Conservation (phyloP, 768 basidiomycete species). For the Paxillus ammoniavirescens region DNA sequence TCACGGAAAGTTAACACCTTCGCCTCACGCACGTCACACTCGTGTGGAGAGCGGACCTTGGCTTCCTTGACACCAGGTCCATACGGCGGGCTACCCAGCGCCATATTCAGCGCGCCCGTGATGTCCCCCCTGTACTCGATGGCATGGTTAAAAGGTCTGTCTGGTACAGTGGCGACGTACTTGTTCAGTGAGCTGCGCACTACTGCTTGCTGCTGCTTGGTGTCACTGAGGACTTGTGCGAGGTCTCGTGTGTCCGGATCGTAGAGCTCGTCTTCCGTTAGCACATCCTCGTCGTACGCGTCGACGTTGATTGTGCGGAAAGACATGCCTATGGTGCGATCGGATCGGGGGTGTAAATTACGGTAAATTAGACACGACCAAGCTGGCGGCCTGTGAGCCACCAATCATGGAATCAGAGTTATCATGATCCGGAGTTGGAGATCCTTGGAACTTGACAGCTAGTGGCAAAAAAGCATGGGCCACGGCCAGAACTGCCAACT, state of each 20-base stretch:
- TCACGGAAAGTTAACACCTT: background rate
- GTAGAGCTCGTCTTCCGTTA: slow-evolving; percentile 83
- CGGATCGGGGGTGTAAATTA: too few species aligned
- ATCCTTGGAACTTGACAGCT: too few species aligned
- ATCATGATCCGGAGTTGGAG: too few species aligned
- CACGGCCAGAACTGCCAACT: background rate
- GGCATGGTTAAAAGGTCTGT: background rate
- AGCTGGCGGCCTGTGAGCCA: too few species aligned
- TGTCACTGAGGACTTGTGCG: slow-evolving; percentile 67
- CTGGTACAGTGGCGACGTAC: slow-evolving; percentile 41
- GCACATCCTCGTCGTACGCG: slow-evolving; percentile 85
- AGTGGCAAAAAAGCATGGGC: too few species aligned
- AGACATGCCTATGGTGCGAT: slow-evolving; percentile 34
- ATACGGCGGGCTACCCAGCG: slow-evolving; percentile 85
- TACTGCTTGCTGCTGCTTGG: slow-evolving; percentile 68
- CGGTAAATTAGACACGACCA: too few species aligned
- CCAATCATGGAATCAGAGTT: too few species aligned
- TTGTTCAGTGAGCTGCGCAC: slow-evolving; percentile 74
- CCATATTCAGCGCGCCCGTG: slow-evolving; percentile 63
- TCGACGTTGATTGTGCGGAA: slow-evolving; percentile 97
- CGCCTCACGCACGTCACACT: background rate
- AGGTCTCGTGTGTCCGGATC: slow-evolving; percentile 83
- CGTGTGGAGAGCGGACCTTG: slow-evolving; percentile 53
- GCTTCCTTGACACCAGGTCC: slow-evolving; percentile 86
- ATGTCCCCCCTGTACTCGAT: slow-evolving; percentile 64